Base-by-base conservation (phyloP, 164 flowering plant genomes). In the Kalanchoe fedtschenkoi region DNA sequence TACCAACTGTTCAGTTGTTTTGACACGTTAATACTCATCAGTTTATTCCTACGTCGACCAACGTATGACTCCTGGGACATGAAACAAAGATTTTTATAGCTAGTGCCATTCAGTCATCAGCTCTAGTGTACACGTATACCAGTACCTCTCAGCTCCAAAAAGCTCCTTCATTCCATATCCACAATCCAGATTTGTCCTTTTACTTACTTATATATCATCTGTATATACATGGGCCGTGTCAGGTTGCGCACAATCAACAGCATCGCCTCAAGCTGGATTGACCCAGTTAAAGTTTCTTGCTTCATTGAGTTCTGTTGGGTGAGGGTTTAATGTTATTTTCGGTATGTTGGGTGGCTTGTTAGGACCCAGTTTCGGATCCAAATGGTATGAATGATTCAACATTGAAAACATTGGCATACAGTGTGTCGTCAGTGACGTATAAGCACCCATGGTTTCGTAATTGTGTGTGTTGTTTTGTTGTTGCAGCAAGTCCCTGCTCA, bases 291-390 rank as follows among this genome's bases (percentile, higher is more conserved):
- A n/a, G n/a, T n/a, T n/a, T n/a, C n/a, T n/a, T n/a, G n/a, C n/a
- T n/a, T n/a, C n/a, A n/a, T n/a, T n/a, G n/a, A n/a, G 54, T 47
- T 47, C n/a, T 26, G 13, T 29, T 37, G 39, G 56, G 6, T 1
- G 30, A 22, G 26, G 16, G 9, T 46, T 47, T 14, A 19, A 29
- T 19, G 6, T 22, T 21, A 19, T 17, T 51, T 51, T 9, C 32
- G 26, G 56, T 5, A 51, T 51, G 56, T 29, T 51, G 56, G 56
- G 56, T 51, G 56, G 56, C 6, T 32, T 51, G 32, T 51, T 51
- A 3, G 56, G 32, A 51, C 17, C 32, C 15, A 22, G 56, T 26
- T 51, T 51, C 17, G 17, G 32, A 11, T 51, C 56, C 5, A 51
- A 51, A 51, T 51, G 56, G 13, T 51, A 4, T 51, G 32, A 24